Conservation (phyloP, 768 basidiomycete species). For the Gloeophyllum trabeum region DNA sequence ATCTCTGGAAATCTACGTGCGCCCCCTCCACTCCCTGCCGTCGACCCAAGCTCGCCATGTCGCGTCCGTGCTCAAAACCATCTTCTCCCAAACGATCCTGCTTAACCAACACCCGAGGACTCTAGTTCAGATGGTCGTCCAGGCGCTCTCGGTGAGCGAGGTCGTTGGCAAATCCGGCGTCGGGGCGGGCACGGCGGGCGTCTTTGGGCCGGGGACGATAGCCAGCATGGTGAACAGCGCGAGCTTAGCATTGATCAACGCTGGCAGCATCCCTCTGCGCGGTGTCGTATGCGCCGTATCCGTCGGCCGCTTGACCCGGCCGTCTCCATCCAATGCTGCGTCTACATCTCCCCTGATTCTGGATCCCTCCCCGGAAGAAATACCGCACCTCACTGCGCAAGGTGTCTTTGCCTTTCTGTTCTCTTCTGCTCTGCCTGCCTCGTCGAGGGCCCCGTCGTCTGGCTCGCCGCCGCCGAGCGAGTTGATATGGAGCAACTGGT, state of each 20-base stretch:
- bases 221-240: conserved; percentile 65
- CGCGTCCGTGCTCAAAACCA: conserved; percentile 38
- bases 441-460: conserved; percentile 14
- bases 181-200: no score
- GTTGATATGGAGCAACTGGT: conserved; percentile 6
- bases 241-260: conserved; percentile 55
- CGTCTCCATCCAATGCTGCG: conserved; percentile 6
- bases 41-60: conserved; percentile 59
- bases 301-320: conserved; percentile 28
- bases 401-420: conserved; percentile 69
- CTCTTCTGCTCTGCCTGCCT: conserved; percentile 17
- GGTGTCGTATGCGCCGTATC: conserved; percentile 66
- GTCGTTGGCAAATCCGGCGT: no score
- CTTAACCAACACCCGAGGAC: conserved; percentile 59
- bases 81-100: conserved; percentile 52
- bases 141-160: conserved; percentile 28
- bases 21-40: conserved; percentile 59
- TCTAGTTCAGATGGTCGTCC: conserved; percentile 68
- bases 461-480: conserved; percentile 5
- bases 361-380: conserved; percentile 40
- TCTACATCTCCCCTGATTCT: conserved; percentile 23
- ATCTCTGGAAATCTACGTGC: conserved; percentile 62
- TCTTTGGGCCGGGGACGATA: conserved; percentile 19
- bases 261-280: conserved; percentile 62
- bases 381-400: conserved; percentile 21